These are phyloP conservation scores for Plenodomus tracheiphilus DNA, from an alignment of 2,329 filamentous ascomycete species.

Conservation along the genomic window DNA sequence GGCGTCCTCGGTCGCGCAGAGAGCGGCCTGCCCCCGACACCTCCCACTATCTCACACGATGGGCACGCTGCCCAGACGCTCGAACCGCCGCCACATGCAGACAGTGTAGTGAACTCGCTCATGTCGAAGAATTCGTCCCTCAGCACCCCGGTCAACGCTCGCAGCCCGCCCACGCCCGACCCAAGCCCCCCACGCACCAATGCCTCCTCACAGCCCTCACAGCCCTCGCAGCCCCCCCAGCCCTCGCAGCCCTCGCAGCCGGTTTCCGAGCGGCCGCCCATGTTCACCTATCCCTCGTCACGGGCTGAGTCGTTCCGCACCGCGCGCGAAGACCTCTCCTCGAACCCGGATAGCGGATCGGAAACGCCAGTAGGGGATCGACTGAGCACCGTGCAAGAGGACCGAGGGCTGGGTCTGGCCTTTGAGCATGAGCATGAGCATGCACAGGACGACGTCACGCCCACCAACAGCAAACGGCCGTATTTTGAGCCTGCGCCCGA, in stretches of 20 bases:
- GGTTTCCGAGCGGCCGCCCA: slow-evolving; percentile 28
- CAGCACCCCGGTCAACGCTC: slow-evolving; percentile 48
- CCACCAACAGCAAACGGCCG: slow-evolving; percentile 26
- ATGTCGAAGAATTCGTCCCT: slow-evolving; percentile 44
- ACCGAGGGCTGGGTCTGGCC: slow-evolving; percentile 40
- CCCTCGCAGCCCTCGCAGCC: slow-evolving; percentile 3
- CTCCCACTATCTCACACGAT: slow-evolving; percentile 47
- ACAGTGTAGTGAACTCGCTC: slow-evolving; percentile 45
- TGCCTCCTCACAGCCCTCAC: slow-evolving; percentile 9
- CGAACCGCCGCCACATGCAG: slow-evolving; percentile 42
- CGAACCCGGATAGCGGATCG: slow-evolving; percentile 36
- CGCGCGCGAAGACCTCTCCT: slow-evolving; percentile 48
- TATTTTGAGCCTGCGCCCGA: slow-evolving; percentile 13
- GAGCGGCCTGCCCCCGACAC: slow-evolving; percentile 50
- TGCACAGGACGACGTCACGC: slow-evolving; percentile 36
- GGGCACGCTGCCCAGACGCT: slow-evolving; percentile 23
- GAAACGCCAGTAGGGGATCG: slow-evolving; percentile 30
- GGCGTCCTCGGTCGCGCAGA: slow-evolving; percentile 30
- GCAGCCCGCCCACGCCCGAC: slow-evolving; percentile 45
- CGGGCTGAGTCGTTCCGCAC: slow-evolving; percentile 53
- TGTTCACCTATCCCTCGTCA: slow-evolving; percentile 46
- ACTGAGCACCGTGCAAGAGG: slow-evolving; percentile 35
- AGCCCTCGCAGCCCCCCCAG: no score
- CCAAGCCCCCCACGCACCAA: slow-evolving; percentile 41
- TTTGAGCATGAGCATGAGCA: slow-evolving; percentile 24